Evolutionary conservation across 148 eudicot genomes (phyloP).

Genomic region (Bassia scoparia): DNA sequence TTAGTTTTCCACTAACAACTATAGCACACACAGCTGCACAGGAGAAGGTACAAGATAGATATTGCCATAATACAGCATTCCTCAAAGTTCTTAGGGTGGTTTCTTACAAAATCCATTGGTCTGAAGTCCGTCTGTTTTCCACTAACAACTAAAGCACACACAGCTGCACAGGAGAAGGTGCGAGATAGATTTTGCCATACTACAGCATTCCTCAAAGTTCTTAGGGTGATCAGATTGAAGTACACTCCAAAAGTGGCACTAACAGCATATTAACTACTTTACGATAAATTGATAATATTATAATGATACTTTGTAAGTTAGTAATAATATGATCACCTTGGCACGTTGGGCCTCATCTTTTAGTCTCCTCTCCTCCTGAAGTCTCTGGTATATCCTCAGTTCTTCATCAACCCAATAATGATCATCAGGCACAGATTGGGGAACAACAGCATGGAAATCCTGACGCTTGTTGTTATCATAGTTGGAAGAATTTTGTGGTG

Average conservation of each 20-base stretch:
- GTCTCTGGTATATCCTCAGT: slow-evolving; percentile 53
- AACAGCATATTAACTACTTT: background rate
- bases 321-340: slow-evolving; percentile 45
- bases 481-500: slow-evolving; percentile 67
- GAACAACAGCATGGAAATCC: slow-evolving; percentile 86
- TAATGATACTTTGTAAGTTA: background rate
- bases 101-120: background rate
- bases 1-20: background rate
- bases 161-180: background rate
- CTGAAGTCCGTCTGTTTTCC: background rate
- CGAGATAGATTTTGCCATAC: background rate
- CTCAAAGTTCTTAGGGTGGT: background rate
- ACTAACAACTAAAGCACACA: background rate
- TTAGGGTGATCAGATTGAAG: slow-evolving; percentile 6
- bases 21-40: no score
- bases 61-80: background rate
- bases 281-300: background rate
- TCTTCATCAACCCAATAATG: slow-evolving; percentile 87
- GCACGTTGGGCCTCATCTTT: slow-evolving; percentile 65
- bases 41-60: background rate
- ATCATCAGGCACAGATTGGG: slow-evolving; percentile 51
- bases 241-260: slow-evolving; percentile 2
- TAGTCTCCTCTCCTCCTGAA: slow-evolving; percentile 68
- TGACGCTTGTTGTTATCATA: slow-evolving; percentile 77
- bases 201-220: background rate